Conservation (phyloP, 495 filamentous ascomycete species). For the Neurospora sp. region DNA sequence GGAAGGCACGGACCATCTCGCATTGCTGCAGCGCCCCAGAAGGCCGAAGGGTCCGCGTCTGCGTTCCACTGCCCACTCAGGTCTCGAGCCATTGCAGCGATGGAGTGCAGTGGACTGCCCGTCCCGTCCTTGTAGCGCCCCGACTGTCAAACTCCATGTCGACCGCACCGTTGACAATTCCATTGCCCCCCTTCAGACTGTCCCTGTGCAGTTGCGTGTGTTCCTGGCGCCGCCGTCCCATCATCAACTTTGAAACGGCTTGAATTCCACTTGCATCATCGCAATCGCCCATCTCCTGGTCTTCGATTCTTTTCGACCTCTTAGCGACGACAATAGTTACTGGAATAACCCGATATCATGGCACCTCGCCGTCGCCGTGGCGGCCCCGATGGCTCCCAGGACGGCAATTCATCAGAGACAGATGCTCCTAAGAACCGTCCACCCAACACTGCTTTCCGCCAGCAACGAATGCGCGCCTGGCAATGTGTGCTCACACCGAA, state of each 20-base stretch:
- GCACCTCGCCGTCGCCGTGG: conserved; percentile 25
- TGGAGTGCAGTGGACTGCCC: neutral
- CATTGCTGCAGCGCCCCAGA: conserved; percentile 4
- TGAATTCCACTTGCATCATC: neutral
- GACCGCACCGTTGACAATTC: neutral
- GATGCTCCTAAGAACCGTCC: conserved; percentile 25
- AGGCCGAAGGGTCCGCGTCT: conserved; percentile 21
- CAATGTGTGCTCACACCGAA: conserved; percentile 29
- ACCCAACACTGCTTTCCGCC: conserved; percentile 27
- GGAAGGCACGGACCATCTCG: conserved; percentile 17
- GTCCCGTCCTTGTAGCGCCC: neutral
- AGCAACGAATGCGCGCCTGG: conserved; percentile 30
- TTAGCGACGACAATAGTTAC: neutral
- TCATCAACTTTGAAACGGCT: neutral
- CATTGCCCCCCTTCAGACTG: neutral
- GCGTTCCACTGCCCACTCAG: conserved; percentile 3
- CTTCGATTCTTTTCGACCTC: neutral
- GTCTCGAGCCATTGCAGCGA: neutral
- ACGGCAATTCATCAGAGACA: conserved; percentile 10
- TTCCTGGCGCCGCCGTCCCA: neutral
- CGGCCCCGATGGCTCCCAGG: conserved; percentile 14
- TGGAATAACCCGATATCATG: conserved; percentile 13
- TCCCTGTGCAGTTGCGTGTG: neutral
- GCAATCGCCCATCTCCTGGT: neutral
- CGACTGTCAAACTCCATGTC: neutral